phyloP scores from a whole-genome alignment of 83 land plant genomes.

The Picea mariana region DNA sequence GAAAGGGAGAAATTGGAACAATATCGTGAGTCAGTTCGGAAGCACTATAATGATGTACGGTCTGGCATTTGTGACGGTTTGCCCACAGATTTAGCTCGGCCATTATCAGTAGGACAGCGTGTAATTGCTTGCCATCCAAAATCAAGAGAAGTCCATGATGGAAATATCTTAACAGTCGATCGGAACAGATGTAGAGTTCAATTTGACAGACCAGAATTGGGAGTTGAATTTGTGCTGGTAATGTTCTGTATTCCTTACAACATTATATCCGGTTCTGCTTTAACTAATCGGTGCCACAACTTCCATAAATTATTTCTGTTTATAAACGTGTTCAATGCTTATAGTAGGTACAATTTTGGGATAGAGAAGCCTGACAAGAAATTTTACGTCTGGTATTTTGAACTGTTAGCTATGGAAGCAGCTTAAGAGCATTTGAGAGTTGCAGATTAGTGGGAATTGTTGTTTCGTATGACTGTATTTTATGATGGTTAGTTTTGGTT shows the following conservation, averaged over 20 bases:
- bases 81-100: conserved; percentile 88
- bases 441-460: too few species aligned
- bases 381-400: too few species aligned
- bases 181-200: conserved; percentile 80
- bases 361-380: too few species aligned
- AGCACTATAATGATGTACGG: conserved; percentile 80
- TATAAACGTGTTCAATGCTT: too few species aligned
- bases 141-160: conserved; percentile 85
- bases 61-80: conserved; percentile 69
- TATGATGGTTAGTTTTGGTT: too few species aligned
- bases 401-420: too few species aligned
- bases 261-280: too few species aligned
- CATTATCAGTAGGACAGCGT: conserved; percentile 92
- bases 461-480: too few species aligned
- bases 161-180: conserved; percentile 89
- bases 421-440: too few species aligned
- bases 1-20: conserved; percentile 76
- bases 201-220: conserved; percentile 85
- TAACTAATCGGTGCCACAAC: too few species aligned
- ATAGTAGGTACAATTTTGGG: too few species aligned
- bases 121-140: conserved; percentile 90
- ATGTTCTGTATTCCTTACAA: background rate
- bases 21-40: conserved; percentile 82
- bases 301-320: too few species aligned
- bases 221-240: conserved; percentile 91